phyloP scores from a whole-genome alignment of 2,329 filamentous ascomycete species.

The Fusarium concolor region DNA sequence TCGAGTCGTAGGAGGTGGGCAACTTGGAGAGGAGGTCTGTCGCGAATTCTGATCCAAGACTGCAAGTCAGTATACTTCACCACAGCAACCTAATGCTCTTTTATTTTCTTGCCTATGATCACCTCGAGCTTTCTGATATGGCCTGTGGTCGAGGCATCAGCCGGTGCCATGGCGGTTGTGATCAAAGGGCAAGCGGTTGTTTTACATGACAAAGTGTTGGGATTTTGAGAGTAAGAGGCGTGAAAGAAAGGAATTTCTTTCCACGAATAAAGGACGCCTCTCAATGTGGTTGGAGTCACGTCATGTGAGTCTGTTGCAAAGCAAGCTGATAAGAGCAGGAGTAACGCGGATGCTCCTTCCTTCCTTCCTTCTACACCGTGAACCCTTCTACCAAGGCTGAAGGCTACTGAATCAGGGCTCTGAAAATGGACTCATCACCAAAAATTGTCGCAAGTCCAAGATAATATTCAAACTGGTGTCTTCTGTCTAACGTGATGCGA shows the following conservation, averaged over 20 bases:
- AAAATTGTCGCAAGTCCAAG: background rate
- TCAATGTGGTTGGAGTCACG: background rate
- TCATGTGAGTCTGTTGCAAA: slow-evolving; percentile 17
- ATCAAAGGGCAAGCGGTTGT: background rate
- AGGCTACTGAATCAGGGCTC: background rate
- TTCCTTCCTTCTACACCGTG: background rate
- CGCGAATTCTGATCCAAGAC: slow-evolving; percentile 45
- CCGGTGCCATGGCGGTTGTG: slow-evolving; percentile 36
- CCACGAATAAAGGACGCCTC: background rate
- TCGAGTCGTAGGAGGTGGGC: slow-evolving; percentile 45
- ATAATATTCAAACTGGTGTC: slow-evolving; percentile 14
- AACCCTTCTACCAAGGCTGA: background rate
- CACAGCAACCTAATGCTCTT: background rate
- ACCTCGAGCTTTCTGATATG: slow-evolving; percentile 42
- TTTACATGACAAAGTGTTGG: background rate
- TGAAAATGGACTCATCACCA: background rate
- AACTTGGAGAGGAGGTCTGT: slow-evolving; percentile 44
- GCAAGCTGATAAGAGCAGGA: slow-evolving; percentile 4
- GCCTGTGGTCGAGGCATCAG: slow-evolving; percentile 21
- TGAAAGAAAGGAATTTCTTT: background rate
- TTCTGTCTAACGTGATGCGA: slow-evolving; percentile 34
- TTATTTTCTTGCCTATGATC: slow-evolving; percentile 38
- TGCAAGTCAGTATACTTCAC: background rate
- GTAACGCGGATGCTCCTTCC: slow-evolving; percentile 13
- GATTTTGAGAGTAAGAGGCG: background rate